phyloP scores from a whole-genome alignment of 108 stramenopile genomes.

The Nitzschia inconspicua region DNA sequence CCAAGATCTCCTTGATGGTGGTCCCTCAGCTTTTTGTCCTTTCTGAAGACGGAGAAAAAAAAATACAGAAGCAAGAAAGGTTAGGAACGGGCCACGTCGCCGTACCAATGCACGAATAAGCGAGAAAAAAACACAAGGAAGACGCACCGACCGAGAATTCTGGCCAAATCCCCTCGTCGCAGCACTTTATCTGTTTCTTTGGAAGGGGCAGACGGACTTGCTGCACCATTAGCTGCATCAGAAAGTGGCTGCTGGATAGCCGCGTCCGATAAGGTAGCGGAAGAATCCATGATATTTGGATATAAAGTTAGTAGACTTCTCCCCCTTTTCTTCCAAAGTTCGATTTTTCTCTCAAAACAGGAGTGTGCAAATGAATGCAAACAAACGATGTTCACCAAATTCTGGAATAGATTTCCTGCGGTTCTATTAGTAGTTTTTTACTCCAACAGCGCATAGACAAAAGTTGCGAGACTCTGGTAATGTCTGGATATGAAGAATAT shows the following conservation, averaged over 20 bases:
- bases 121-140: not conserved
- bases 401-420: too few relatives aligned
- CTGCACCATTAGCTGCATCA: not conserved
- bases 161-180: conserved; percentile 25
- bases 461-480: too few relatives aligned
- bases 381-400: too few relatives aligned
- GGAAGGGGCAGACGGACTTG: not conserved
- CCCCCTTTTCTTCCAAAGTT: too few relatives aligned
- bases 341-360: too few relatives aligned
- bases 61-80: not conserved
- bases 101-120: not conserved
- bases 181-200: conserved; percentile 8
- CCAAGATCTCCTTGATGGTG: conserved; percentile 23
- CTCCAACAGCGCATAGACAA: too few relatives aligned
- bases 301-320: too few relatives aligned
- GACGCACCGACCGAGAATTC: conserved; percentile 25
- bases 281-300: too few relatives aligned
- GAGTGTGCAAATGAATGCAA: too few relatives aligned
- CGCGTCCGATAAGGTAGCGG: too few relatives aligned
- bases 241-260: not conserved
- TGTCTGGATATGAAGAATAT: too few relatives aligned
- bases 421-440: too few relatives aligned
- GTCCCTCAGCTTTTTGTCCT: conserved; percentile 15
- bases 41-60: conserved; percentile 13
- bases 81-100: not conserved